These are phyloP conservation scores for Magnaporthiopsis rhizophila DNA, from an alignment of 2,329 filamentous ascomycete genomes.

Conservation along the genomic window DNA sequence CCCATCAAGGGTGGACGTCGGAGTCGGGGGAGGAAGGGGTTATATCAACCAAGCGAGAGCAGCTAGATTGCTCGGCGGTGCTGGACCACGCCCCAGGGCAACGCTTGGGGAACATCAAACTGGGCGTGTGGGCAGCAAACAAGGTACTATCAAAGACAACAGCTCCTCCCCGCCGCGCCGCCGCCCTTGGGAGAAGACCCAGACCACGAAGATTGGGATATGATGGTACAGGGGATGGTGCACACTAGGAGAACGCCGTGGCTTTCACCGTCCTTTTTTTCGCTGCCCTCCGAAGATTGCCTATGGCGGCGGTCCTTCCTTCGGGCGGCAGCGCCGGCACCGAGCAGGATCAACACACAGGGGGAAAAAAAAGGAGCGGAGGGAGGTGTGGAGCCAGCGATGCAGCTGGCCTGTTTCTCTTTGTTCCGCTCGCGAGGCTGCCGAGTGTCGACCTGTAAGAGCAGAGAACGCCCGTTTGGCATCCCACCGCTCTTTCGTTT, in stretches of 20 bases:
- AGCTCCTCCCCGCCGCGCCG: no score
- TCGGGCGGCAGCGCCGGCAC: not conserved
- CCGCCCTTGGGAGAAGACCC: not conserved
- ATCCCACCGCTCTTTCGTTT: not conserved
- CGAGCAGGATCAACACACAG: not conserved
- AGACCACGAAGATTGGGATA: not conserved
- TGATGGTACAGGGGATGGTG: not conserved
- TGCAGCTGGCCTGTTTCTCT: not conserved
- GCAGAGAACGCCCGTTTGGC: not conserved
- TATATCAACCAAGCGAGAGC: conserved; percentile 14
- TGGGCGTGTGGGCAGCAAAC: not conserved
- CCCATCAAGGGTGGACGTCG: conserved; percentile 20
- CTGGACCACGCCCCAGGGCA: conserved; percentile 4
- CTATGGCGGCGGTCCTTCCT: not conserved
- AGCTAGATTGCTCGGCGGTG: conserved; percentile 13
- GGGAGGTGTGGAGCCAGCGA: not conserved
- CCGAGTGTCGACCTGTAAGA: not conserved
- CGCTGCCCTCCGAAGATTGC: not conserved
- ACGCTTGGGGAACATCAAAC: conserved; percentile 1
- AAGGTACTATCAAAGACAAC: not conserved
- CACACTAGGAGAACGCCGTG: not conserved
- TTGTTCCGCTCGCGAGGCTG: not conserved
- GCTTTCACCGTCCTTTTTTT: not conserved
- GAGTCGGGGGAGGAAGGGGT: conserved; percentile 23
- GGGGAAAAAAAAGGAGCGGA: not conserved